Conservation (phyloP, 2,329 filamentous ascomycete species). For the Pseudogymnoascus sp. region DNA sequence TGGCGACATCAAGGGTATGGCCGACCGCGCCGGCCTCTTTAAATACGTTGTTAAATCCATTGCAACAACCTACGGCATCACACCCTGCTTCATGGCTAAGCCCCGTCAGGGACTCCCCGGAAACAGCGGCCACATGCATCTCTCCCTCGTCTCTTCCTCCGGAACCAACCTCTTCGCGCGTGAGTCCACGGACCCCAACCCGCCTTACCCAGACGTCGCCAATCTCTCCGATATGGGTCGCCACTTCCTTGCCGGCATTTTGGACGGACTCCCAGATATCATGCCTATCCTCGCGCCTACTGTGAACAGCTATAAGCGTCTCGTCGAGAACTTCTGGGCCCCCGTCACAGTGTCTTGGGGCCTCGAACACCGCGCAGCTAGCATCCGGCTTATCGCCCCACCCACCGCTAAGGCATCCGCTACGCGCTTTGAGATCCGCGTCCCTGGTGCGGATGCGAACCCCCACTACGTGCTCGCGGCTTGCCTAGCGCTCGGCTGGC, state of each 20-base stretch:
- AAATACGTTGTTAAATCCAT: constrained; percentile 91
- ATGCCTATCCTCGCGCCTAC: constrained; percentile 95
- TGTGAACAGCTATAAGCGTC: constrained; percentile 94
- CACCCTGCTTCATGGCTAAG: constrained; percentile 98
- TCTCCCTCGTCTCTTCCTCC: constrained; percentile 70
- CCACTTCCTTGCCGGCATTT: constrained; percentile 84
- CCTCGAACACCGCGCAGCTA: constrained; percentile 86
- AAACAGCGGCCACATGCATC: constrained; percentile 92
- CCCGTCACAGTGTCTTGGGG: constrained; percentile 98
- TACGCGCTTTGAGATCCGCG: constrained; percentile 86
- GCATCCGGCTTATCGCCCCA: constrained; percentile 80
- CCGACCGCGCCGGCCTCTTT: constrained; percentile 85
- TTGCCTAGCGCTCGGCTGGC: constrained; percentile 80
- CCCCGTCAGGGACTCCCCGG: constrained; percentile 83
- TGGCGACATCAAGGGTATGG: constrained; percentile 79
- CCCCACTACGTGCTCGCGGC: constrained; percentile 80
- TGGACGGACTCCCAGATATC: constrained; percentile 83
- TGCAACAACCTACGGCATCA: constrained; percentile 80
- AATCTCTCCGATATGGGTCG: constrained; percentile 80
- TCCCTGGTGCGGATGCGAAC: constrained; percentile 90
- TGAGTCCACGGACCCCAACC: constrained; percentile 60
- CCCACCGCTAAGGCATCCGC: constrained; percentile 77
- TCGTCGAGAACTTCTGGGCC: constrained; percentile 99
- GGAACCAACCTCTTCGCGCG: constrained; percentile 80
- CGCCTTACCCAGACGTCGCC: constrained; percentile 67